A percentile compares a stretch with the other conserved stretches of the same genome.
These are phyloP conservation scores for Colletotrichum sp. DNA, from an alignment of 2,329 filamentous ascomycete species.

Conservation along the genomic window DNA sequence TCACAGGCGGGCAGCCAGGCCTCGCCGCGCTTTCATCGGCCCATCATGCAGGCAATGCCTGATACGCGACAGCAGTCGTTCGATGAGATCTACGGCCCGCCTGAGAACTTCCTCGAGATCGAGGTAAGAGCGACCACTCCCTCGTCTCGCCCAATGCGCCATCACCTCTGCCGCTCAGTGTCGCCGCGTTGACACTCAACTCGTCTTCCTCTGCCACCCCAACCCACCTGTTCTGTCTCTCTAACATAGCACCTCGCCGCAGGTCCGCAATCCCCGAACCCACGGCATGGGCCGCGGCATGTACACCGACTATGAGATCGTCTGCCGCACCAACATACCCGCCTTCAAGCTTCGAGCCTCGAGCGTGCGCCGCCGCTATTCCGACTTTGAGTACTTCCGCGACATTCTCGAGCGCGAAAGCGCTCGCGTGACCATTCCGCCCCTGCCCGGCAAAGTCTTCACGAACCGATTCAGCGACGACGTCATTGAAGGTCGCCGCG, in stretches of 20 bases:
- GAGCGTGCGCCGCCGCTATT: slow-evolving; percentile 90
- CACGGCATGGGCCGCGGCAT: slow-evolving; percentile 93
- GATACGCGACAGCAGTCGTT: slow-evolving; percentile 90
- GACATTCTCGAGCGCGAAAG: slow-evolving; percentile 97
- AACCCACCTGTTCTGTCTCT: neutral
- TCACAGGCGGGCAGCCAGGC: slow-evolving; percentile 25
- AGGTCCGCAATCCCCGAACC: slow-evolving; percentile 93
- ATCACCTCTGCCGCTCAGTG: neutral
- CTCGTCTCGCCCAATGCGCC: neutral
- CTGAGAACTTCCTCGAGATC: slow-evolving; percentile 98
- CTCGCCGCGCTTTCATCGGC: slow-evolving; percentile 48
- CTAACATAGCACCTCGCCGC: slow-evolving; percentile 21
- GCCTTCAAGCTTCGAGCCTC: slow-evolving; percentile 95
- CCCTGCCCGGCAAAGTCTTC: slow-evolving; percentile 95
- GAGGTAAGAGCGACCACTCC: slow-evolving; percentile 64
- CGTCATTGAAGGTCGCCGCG: slow-evolving; percentile 92
- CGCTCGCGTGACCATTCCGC: slow-evolving; percentile 93
- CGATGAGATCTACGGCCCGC: slow-evolving; percentile 98
- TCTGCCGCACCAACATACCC: slow-evolving; percentile 97
- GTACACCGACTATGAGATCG: slow-evolving; percentile 99
- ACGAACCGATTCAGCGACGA: slow-evolving; percentile 98
- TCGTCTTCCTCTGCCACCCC: neutral
- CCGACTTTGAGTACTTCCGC: slow-evolving; percentile 98
- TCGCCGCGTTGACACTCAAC: neutral
- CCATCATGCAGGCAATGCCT: slow-evolving; percentile 70